Evolutionary conservation across 2,329 filamentous ascomycete genomes (phyloP).

Genomic region (Kalaharituber pfeilii): DNA sequence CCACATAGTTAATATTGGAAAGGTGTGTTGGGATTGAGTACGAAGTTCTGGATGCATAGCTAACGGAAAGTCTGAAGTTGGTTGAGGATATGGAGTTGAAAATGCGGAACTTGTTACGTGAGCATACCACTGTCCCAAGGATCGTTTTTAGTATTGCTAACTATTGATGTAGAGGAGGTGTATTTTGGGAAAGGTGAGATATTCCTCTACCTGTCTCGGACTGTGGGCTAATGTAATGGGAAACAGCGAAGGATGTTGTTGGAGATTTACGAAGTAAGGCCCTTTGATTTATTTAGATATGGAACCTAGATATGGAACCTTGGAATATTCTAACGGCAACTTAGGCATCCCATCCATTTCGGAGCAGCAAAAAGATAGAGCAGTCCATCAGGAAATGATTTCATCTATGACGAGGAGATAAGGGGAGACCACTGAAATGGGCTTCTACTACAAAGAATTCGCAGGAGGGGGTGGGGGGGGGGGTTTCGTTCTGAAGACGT

Average conservation of each 20-base stretch:
- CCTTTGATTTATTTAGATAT: no score
- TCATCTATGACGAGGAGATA: constrained; percentile 32
- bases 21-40: constrained; percentile 1
- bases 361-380: constrained; percentile 65
- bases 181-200: constrained; percentile 91
- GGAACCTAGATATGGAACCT: constrained; percentile 2
- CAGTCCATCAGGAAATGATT: constrained; percentile 79
- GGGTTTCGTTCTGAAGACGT: neutral
- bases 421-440: neutral
- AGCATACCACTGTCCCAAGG: constrained; percentile 19
- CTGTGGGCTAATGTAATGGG: no score
- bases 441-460: neutral
- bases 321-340: constrained; percentile 7
- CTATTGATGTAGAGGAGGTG: constrained; percentile 51
- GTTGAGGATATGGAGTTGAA: constrained; percentile 99
- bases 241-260: constrained; percentile 78
- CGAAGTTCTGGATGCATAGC: neutral
- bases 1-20: constrained; percentile 87
- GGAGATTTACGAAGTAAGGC: constrained; percentile 73
- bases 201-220: no score
- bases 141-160: neutral
- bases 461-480: neutral
- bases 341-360: constrained; percentile 57
- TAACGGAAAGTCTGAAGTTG: no score
- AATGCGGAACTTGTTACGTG: constrained; percentile 85